Conservation (phyloP, 2,329 filamentous ascomycete species). For the Ceratocystis harringtonii region DNA sequence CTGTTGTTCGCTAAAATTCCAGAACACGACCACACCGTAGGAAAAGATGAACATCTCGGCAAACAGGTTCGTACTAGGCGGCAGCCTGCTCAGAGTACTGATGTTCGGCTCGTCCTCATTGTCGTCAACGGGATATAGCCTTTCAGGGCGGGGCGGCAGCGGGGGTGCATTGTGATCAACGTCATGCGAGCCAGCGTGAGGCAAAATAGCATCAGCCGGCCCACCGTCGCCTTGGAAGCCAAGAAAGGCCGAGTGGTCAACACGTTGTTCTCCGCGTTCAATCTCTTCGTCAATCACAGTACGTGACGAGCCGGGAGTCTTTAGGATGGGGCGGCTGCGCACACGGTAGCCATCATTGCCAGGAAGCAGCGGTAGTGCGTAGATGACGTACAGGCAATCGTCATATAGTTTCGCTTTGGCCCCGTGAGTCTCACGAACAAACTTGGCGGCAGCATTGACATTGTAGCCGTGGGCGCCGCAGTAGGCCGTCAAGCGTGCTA, state of each 20-base stretch:
- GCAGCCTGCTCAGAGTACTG: slow-evolving; percentile 37
- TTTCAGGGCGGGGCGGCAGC: slow-evolving; percentile 8
- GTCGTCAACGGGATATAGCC: slow-evolving; percentile 16
- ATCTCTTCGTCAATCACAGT: slow-evolving; percentile 90
- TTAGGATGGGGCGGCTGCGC: slow-evolving; percentile 77
- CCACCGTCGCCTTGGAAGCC: slow-evolving; percentile 15
- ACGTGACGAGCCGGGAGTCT: slow-evolving; percentile 77
- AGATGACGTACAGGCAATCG: slow-evolving; percentile 90
- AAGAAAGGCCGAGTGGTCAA: slow-evolving; percentile 44
- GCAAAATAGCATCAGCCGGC: slow-evolving; percentile 20
- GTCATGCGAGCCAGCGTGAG: neutral
- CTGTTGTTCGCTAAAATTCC: slow-evolving; percentile 94
- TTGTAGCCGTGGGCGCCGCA: slow-evolving; percentile 92
- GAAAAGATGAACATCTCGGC: slow-evolving; percentile 96
- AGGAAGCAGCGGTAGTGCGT: slow-evolving; percentile 76
- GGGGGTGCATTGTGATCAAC: neutral
- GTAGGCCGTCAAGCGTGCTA: slow-evolving; percentile 85
- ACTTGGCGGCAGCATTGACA: slow-evolving; percentile 73
- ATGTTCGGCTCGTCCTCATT: slow-evolving; percentile 17
- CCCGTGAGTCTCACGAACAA: slow-evolving; percentile 72
- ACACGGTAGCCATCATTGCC: slow-evolving; percentile 78
- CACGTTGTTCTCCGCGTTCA: slow-evolving; percentile 75
- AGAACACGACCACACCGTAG: slow-evolving; percentile 95
- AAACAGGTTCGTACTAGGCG: slow-evolving; percentile 59
- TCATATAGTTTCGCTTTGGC: slow-evolving; percentile 95